phyloP scores from a whole-genome alignment of 257 asterid genomes.

The Euphrasia confusa region DNA sequence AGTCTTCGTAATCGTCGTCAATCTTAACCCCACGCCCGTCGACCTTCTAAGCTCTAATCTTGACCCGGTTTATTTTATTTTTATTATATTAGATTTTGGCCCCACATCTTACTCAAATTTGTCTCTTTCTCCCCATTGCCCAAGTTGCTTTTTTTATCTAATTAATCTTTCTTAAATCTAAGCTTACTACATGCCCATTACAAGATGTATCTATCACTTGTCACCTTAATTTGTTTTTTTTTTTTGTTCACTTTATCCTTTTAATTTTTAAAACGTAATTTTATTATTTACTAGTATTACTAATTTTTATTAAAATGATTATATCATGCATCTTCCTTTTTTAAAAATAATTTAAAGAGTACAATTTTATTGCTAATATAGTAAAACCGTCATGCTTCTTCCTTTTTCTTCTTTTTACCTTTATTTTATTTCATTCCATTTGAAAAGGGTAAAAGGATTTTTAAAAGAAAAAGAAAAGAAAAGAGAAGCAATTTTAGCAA shows the following conservation, averaged over 20 bases:
- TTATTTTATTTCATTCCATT: slow-evolving; percentile 22
- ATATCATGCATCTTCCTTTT: no score
- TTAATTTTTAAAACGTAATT: no score
- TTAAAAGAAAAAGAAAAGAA: slow-evolving; percentile 4
- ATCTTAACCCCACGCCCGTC: background rate
- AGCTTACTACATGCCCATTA: background rate
- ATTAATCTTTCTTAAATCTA: background rate
- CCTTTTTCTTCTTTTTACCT: slow-evolving; percentile 24
- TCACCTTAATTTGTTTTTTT: no score
- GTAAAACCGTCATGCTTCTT: slow-evolving; percentile 34
- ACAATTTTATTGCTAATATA: background rate
- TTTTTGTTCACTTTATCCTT: no score
- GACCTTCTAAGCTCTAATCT: background rate
- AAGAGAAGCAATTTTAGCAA: slow-evolving; percentile 36
- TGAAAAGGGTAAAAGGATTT: slow-evolving; percentile 18
- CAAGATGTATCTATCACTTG: background rate
- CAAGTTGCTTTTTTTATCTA: background rate
- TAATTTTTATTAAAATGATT: no score
- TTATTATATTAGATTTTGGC: background rate
- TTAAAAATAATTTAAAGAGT: no score
- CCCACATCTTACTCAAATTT: background rate
- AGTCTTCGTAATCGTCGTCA: background rate
- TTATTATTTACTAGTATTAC: no score
- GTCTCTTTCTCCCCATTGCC: background rate
- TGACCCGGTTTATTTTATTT: background rate